Conservation (phyloP, 805 yeast species). For the Millerozyma acaciae region DNA sequence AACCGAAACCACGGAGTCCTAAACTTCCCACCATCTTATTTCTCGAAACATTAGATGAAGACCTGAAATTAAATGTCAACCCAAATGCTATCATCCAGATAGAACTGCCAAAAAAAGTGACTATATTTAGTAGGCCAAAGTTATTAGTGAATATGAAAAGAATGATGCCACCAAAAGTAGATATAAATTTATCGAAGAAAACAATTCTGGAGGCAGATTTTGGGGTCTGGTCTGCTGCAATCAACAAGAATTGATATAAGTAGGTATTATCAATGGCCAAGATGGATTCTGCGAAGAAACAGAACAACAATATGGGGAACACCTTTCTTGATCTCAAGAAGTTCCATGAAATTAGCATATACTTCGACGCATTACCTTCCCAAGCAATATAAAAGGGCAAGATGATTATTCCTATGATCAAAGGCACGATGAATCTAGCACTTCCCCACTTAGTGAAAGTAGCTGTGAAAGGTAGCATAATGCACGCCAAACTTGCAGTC, state of each 20-base stretch:
- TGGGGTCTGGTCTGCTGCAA: neutral
- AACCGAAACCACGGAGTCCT: neutral
- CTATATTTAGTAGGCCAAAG: neutral
- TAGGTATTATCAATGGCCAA: no score
- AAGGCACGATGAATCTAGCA: neutral
- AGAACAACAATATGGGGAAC: no score
- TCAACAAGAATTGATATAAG: neutral
- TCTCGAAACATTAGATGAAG: neutral
- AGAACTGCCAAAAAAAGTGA: neutral
- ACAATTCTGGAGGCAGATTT: neutral
- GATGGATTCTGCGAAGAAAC: neutral
- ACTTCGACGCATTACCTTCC: neutral
- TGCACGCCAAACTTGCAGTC: neutral
- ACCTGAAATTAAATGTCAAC: neutral
- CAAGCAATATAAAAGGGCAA: neutral
- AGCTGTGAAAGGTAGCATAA: neutral
- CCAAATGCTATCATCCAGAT: neutral
- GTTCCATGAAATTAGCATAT: neutral
- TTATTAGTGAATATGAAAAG: neutral
- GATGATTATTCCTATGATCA: neutral
- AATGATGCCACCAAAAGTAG: neutral
- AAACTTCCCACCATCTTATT: neutral
- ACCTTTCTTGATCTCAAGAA: neutral
- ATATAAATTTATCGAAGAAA: no score
- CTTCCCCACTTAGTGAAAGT: neutral